Evolutionary conservation across 192 early-diverging fungal species (phyloP).

Genomic region (Lobosporangium transversale): DNA sequence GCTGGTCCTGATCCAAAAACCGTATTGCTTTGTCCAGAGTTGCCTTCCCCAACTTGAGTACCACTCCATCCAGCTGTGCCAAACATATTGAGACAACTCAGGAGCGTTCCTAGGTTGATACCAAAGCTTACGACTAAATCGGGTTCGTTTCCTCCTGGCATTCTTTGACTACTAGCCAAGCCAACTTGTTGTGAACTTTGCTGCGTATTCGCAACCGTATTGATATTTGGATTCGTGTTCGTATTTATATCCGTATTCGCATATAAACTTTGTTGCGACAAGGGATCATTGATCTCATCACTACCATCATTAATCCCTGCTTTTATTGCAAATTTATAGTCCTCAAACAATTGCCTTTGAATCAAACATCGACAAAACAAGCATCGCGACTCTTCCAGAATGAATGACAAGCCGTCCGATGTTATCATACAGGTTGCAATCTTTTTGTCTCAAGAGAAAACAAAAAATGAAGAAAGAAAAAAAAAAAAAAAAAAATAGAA

Average conservation of each 20-base stretch:
- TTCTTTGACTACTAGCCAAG: slow-evolving; percentile 3
- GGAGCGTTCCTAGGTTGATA: slow-evolving; percentile 28
- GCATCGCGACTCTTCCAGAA: slow-evolving; percentile 44
- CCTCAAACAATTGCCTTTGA: slow-evolving; percentile 35
- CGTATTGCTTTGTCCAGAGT: not conserved
- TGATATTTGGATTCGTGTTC: not conserved
- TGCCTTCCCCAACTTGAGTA: not conserved
- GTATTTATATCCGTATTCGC: too few species aligned
- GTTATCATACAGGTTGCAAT: slow-evolving; percentile 34
- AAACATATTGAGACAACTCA: slow-evolving; percentile 49
- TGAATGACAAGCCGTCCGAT: slow-evolving; percentile 22
- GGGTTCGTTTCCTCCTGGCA: slow-evolving; percentile 13
- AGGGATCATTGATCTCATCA: too few species aligned
- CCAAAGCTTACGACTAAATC: slow-evolving; percentile 25
- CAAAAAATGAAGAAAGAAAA: too few species aligned
- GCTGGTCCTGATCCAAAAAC: slow-evolving; percentile 2
- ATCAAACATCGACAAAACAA: slow-evolving; percentile 37
- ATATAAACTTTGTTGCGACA: too few species aligned
- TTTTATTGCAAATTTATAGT: slow-evolving; percentile 13
- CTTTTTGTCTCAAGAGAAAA: too few species aligned
- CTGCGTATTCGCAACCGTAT: slow-evolving; percentile 4
- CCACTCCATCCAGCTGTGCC: slow-evolving; percentile 26
- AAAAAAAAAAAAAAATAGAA: too few species aligned
- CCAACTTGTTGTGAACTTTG: not conserved
- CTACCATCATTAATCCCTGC: not conserved